Evolutionary conservation across 768 basidiomycete species (phyloP), one percentile per base, ranked within the genome.

Genomic region (Boletales sp.): DNA sequence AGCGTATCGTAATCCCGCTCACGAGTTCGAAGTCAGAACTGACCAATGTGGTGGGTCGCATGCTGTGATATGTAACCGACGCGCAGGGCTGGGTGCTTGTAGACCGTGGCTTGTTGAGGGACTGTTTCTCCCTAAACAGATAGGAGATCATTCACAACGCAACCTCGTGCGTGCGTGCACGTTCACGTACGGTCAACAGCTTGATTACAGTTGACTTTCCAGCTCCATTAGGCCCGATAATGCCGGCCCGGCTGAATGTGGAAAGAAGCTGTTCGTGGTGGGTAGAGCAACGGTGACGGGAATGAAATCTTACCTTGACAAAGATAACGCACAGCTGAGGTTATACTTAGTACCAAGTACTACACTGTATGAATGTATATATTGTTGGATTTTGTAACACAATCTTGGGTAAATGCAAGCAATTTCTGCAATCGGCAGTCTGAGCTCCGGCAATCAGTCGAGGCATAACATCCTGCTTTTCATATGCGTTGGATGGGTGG

Each of bases 31-130:
- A 57, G 46, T 50, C 31, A 35, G 41, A 19, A 66, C 69, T 46
- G 61, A 83, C 87, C 88, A 55, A 95, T 88, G 66, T 98, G 94
- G 74, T 96, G 95, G 48, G 95, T 97, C 34, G 94, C 94, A 69
- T 98, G 94, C 63, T 98, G 94, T 4, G 95, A 94, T 55, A 98
- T 93, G 69, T 97, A 97, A 45, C 93, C 94, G 47, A 97, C 90
- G 54, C 94, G 89, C 35, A 98, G 73, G 33, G 91, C 78, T 31
- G 94, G 94, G 65, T 98, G 94, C 64, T 96, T 96, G 73, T 93
- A 90, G 40, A 94, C 93, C 8, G 81, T 79, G 31, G 95, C 94
- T 66, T 89, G 83, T 69, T 98, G 94, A 39, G 95, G 93, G 42
- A 81, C 74, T 15, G 90, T 89, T 70, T 98, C 94, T 57, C 94